phyloP scores from a whole-genome alignment of 2,329 filamentous ascomycete species.

The Calonectria ilicicola region DNA sequence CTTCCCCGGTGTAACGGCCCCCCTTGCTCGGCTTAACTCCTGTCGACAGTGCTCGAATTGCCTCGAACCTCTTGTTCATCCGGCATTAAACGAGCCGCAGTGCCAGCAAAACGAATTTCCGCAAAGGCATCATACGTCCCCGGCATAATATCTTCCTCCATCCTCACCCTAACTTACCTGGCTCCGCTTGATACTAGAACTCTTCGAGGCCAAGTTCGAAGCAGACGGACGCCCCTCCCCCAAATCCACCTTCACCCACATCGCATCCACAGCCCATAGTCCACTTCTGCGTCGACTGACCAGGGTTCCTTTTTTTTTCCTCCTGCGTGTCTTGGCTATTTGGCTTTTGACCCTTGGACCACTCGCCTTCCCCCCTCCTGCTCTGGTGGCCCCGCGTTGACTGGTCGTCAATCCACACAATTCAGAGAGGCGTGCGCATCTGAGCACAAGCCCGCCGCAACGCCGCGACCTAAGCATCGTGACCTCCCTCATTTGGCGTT shows the following conservation, averaged over 20 bases:
- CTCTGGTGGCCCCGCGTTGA: conserved; percentile 32
- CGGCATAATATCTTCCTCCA: neutral
- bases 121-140: neutral
- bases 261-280: conserved; percentile 19
- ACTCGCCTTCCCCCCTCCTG: conserved; percentile 15
- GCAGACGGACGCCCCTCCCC: conserved; percentile 29
- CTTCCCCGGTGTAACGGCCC: conserved; percentile 37
- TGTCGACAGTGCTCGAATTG: neutral
- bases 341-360: conserved; percentile 17
- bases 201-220: conserved; percentile 33
- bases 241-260: conserved; percentile 45
- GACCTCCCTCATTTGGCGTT: conserved; percentile 37
- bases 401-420: conserved; percentile 38
- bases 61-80: neutral
- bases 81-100: neutral
- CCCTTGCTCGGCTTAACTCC: conserved; percentile 21
- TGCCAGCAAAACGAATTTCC: neutral
- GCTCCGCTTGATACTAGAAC: conserved; percentile 38
- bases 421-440: conserved; percentile 32
- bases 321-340: conserved; percentile 11
- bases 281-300: conserved; percentile 22
- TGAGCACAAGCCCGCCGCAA: conserved; percentile 32
- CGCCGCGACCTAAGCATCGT: conserved; percentile 46
- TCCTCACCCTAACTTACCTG: neutral
- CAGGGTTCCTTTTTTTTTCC: conserved; percentile 17